These are phyloP conservation scores for Linnemannia elongata DNA, from an alignment of 192 early-diverging fungal genomes.

Conservation along the genomic window DNA sequence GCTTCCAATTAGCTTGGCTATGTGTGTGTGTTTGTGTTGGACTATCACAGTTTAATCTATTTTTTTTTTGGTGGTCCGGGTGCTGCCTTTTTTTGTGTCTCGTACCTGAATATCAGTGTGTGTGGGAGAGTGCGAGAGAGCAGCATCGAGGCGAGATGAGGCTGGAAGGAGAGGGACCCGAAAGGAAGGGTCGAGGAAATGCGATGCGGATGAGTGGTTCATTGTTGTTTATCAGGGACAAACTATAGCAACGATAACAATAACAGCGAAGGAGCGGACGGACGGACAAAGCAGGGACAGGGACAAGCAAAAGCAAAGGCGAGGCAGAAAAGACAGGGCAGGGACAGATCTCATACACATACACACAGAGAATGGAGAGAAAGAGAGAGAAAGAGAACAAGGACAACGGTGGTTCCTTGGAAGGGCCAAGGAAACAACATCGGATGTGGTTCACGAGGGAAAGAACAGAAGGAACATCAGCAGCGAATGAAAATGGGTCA, in stretches of 20 bases:
- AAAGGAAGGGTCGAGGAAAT: not conserved
- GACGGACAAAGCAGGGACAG: not conserved
- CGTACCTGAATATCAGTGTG: not conserved
- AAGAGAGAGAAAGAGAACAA: no score
- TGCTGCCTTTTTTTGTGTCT: not conserved
- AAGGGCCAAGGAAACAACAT: no score
- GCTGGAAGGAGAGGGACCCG: not conserved
- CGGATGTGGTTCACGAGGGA: conserved; percentile 1
- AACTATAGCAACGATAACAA: not conserved
- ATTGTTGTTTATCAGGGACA: not conserved
- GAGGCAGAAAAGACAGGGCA: not conserved
- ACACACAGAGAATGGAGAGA: not conserved
- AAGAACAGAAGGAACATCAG: not conserved
- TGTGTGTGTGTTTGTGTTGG: not conserved
- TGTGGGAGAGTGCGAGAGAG: not conserved
- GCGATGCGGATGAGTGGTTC: not conserved
- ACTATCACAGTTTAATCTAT: not conserved
- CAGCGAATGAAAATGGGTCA: not conserved
- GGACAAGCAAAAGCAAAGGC: not conserved
- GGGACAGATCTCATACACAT: not conserved
- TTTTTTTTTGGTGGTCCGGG: not conserved
- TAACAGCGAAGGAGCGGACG: not conserved
- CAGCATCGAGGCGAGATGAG: not conserved
- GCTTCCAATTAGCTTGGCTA: not conserved
- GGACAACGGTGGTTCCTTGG: not conserved